Evolutionary conservation across 23 red algal genomes (phyloP).

Genomic region (Gracilaria gracilis): DNA sequence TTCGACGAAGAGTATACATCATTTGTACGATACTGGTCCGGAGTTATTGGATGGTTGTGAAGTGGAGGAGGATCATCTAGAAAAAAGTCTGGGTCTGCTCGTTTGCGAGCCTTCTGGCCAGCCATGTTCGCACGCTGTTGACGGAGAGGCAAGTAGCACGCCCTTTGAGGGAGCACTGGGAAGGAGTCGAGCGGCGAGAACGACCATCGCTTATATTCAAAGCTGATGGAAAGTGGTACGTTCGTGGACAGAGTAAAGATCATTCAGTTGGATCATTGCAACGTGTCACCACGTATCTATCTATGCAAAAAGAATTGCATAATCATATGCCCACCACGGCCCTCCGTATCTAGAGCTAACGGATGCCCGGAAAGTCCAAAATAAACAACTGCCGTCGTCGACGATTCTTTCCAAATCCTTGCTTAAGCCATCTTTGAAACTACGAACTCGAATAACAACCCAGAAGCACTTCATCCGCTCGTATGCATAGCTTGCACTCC

Average conservation of each 20-base stretch:
- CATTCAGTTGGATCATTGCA: slow-evolving; percentile 6
- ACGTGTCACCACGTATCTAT: background rate
- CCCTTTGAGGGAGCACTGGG: background rate
- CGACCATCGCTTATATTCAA: background rate
- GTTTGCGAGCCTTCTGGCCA: slow-evolving; percentile 23
- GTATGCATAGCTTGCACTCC: no score
- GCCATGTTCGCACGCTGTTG: slow-evolving; percentile 18
- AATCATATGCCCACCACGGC: background rate
- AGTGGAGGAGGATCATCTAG: slow-evolving; percentile 53
- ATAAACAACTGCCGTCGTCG: background rate
- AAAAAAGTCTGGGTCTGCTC: slow-evolving; percentile 42
- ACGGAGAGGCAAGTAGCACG: slow-evolving; percentile 2
- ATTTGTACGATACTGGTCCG: slow-evolving; percentile 47
- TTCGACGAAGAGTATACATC: slow-evolving; percentile 15
- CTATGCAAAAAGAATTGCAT: background rate
- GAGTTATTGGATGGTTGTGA: slow-evolving; percentile 24
- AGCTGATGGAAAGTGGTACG: background rate
- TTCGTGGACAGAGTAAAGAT: slow-evolving; percentile 3
- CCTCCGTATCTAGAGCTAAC: no score
- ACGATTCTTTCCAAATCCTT: background rate
- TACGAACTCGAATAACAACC: no score
- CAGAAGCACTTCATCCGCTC: no score
- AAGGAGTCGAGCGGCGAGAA: background rate
- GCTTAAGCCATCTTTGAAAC: background rate
- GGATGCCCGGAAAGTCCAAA: no score